Conservation (phyloP, 2,329 filamentous ascomycete genomes). For the Exophiala spinifera region DNA sequence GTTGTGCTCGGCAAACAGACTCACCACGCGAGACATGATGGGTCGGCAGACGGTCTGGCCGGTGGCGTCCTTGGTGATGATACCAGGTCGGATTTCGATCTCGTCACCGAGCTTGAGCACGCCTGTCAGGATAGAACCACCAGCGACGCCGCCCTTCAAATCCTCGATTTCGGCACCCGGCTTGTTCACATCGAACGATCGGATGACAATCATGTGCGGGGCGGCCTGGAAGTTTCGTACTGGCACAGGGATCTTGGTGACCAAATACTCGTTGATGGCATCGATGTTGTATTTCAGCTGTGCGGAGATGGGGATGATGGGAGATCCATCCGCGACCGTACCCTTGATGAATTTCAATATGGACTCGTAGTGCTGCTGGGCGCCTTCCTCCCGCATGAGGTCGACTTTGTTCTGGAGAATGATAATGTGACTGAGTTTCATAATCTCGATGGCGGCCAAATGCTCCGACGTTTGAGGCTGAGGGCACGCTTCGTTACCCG, state of each 20-base stretch:
- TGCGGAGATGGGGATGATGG: slow-evolving; percentile 93
- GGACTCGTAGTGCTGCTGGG: slow-evolving; percentile 89
- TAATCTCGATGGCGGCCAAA: slow-evolving; percentile 98
- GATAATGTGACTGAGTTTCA: slow-evolving; percentile 99
- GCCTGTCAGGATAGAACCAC: slow-evolving; percentile 93
- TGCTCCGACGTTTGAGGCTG: slow-evolving; percentile 99
- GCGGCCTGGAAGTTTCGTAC: slow-evolving; percentile 85
- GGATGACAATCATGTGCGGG: slow-evolving; percentile 98
- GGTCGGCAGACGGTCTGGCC: slow-evolving; percentile 95
- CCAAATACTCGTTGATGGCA: slow-evolving; percentile 92
- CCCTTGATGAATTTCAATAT: slow-evolving; percentile 98
- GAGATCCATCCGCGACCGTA: slow-evolving; percentile 90
- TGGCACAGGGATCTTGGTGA: slow-evolving; percentile 91
- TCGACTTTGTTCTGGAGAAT: slow-evolving; percentile 99
- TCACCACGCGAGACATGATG: slow-evolving; percentile 92
- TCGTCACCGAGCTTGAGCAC: slow-evolving; percentile 96
- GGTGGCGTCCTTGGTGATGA: slow-evolving; percentile 90
- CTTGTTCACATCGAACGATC: slow-evolving; percentile 99
- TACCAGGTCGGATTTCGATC: slow-evolving; percentile 98
- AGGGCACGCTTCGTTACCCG: slow-evolving; percentile 96
- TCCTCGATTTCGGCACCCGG: slow-evolving; percentile 98
- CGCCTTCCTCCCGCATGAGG: slow-evolving; percentile 93
- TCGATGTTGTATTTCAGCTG: slow-evolving; percentile 99
- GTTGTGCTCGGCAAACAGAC: slow-evolving; percentile 96
- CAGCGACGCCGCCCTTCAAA: slow-evolving; percentile 96